A percentile compares a stretch with the other conserved stretches of the same genome.
Evolutionary conservation across 2,329 filamentous ascomycete genomes (phyloP).

Genomic region (Pyrenochaeta sp.): DNA sequence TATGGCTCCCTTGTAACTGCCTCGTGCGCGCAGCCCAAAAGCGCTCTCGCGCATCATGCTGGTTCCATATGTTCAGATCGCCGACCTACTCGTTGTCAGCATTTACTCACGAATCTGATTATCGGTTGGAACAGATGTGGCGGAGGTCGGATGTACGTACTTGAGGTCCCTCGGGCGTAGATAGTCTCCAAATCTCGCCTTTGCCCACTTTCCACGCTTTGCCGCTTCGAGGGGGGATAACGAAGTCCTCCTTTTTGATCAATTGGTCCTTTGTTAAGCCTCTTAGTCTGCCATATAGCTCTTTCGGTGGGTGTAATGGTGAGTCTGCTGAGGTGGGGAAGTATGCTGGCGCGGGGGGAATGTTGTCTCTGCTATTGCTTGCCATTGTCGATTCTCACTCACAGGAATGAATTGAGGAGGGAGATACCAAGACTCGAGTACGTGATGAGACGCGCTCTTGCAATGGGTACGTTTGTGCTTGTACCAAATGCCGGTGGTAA

Average conservation of each 20-base stretch:
- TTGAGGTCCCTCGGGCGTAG: constrained; percentile 79
- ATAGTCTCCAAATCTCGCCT: constrained; percentile 75
- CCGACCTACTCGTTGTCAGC: constrained; percentile 57
- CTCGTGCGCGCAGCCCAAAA: constrained; percentile 84
- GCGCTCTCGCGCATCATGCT: constrained; percentile 76
- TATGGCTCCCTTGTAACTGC: constrained; percentile 80
- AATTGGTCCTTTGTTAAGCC: constrained; percentile 11
- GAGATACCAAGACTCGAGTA: no score
- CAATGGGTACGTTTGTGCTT: no score
- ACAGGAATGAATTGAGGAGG: no score
- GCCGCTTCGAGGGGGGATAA: constrained; percentile 76
- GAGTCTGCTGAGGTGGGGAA: constrained; percentile 43
- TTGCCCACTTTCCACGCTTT: constrained; percentile 75
- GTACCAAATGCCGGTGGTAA: constrained; percentile 1
- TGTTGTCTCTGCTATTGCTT: constrained; percentile 8
- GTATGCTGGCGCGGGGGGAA: constrained; percentile 44
- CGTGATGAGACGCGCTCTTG: no score
- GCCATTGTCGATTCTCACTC: constrained; percentile 2
- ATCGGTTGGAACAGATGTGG: not conserved
- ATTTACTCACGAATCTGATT: not conserved
- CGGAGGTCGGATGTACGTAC: not conserved
- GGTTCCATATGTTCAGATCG: constrained; percentile 84
- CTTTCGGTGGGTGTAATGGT: constrained; percentile 43
- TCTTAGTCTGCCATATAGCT: constrained; percentile 38
- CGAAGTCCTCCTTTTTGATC: constrained; percentile 36